Conservation (phyloP, 768 basidiomycete genomes). For the Suillus occidentalis region DNA sequence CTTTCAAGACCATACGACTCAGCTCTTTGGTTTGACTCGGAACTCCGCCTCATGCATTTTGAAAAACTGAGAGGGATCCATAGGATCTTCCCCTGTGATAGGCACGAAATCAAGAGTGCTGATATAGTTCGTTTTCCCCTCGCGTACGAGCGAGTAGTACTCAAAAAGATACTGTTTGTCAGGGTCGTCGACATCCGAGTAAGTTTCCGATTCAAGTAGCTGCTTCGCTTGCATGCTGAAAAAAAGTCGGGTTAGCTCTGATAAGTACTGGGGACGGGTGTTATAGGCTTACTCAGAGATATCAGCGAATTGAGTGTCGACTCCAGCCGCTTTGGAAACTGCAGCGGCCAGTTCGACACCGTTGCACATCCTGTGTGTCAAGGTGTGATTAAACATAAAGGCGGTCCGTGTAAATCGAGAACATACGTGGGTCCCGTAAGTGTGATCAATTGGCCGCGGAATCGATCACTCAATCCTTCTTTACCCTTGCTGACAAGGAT, state of each 20-base stretch:
- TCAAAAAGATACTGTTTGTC: constrained; percentile 35
- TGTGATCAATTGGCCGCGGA: constrained; percentile 29
- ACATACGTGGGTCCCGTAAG: constrained; percentile 20
- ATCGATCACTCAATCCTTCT: constrained; percentile 29
- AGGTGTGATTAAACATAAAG: background rate
- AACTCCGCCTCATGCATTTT: background rate
- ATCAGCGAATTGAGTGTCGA: constrained; percentile 25
- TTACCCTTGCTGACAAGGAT: constrained; percentile 29
- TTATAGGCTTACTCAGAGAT: constrained; percentile 19
- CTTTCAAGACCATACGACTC: background rate
- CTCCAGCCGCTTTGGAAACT: constrained; percentile 21
- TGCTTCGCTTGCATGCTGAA: constrained; percentile 17
- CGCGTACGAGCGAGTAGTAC: constrained; percentile 32
- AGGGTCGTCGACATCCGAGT: constrained; percentile 9
- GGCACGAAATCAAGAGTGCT: background rate
- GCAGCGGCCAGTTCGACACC: constrained; percentile 28
- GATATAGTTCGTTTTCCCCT: constrained; percentile 31
- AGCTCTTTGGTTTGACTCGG: constrained; percentile 4
- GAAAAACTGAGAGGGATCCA: background rate
- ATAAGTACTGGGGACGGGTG: background rate
- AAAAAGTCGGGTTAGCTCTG: background rate
- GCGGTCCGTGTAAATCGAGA: background rate
- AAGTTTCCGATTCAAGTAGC: constrained; percentile 17
- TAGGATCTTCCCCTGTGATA: constrained; percentile 1
- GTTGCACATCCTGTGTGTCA: constrained; percentile 17